Base-by-base conservation (phyloP, 2,329 filamentous ascomycete species). In the Eutypella sp. region DNA sequence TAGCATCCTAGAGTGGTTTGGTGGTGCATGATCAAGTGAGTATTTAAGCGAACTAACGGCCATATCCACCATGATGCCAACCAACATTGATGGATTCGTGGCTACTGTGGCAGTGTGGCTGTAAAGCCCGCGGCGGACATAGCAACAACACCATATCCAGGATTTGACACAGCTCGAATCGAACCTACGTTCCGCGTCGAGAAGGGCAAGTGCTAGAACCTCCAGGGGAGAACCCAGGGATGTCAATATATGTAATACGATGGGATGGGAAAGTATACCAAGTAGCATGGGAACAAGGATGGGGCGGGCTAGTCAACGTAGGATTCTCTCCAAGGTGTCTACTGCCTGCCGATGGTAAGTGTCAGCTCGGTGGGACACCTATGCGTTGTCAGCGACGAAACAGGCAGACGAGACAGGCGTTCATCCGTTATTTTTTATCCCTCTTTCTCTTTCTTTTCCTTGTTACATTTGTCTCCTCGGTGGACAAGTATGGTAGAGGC, bases 371-470 rank as follows among this genome's bases (percentile, higher is more conserved):
- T 39, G 36, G 36, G 23, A 39, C 36, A 39, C 23, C 23, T 39
- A 39, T 39, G 36, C 36, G 36, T 39, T 39, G 36, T 39, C 36
- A 39, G 36, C 36, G n/a, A 23, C 36, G 20, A 22, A 39, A 39
- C 36, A 20, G 20, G 7, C 7, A 24, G 5, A 39, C 36, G 36
- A 39, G 20, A 39, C 13, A 16, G 36, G 36, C 36, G 36, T 39
- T 39, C 36, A 24, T 24, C 36, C 16, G 20, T 15, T 20, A n/a
- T n/a, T n/a, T n/a, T n/a, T n/a, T n/a, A n/a, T n/a, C n/a, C n/a
- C n/a, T n/a, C n/a, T n/a, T n/a, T n/a, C n/a, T n/a, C n/a, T n/a
- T n/a, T n/a, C n/a, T n/a, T n/a, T n/a, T n/a, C n/a, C n/a, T 22
- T 24, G 36, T 22, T 16, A 20, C 36, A 39, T 39, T 24, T 11